phyloP scores from a whole-genome alignment of 192 early-diverging fungal species.

The Jimgerdemannia flammicorona region DNA sequence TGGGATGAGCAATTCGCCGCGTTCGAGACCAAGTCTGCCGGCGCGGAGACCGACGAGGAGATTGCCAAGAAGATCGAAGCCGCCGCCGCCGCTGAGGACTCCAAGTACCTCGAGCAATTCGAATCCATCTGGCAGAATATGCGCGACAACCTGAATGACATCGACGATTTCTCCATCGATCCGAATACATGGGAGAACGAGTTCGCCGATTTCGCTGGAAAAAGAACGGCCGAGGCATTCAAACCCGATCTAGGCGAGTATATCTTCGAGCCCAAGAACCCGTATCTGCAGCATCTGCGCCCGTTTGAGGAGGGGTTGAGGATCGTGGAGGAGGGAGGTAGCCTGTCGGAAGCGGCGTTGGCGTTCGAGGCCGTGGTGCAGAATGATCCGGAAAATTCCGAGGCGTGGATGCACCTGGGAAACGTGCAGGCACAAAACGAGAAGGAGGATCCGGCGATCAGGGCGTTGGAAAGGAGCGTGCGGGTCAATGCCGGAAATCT shows the following conservation, averaged over 20 bases:
- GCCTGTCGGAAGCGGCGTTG: constrained; percentile 85
- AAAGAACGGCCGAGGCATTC: constrained; percentile 41
- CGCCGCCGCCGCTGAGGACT: constrained; percentile 28
- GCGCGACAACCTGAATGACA: constrained; percentile 15
- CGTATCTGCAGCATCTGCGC: constrained; percentile 54
- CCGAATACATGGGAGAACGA: constrained; percentile 44
- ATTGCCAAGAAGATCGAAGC: constrained; percentile 37
- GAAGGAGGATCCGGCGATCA: constrained; percentile 92
- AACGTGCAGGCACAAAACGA: constrained; percentile 97
- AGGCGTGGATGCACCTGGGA: constrained; percentile 88
- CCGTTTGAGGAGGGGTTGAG: constrained; percentile 60
- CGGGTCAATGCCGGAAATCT: constrained; percentile 69
- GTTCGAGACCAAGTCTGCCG: constrained; percentile 25
- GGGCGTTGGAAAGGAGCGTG: constrained; percentile 83
- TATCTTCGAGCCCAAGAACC: constrained; percentile 79
- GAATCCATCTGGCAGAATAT: constrained; percentile 51
- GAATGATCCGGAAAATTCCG: constrained; percentile 70
- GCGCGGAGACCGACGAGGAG: constrained; percentile 20
- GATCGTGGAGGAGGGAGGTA: constrained; percentile 47
- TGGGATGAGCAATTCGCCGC: constrained; percentile 63
- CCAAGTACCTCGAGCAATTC: constrained; percentile 36
- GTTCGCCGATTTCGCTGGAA: constrained; percentile 40
- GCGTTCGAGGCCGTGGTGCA: constrained; percentile 90
- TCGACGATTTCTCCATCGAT: constrained; percentile 21
- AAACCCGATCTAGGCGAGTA: constrained; percentile 74